Conservation (phyloP, 306 rosid genomes). For the Sechiopsis laciniata region DNA sequence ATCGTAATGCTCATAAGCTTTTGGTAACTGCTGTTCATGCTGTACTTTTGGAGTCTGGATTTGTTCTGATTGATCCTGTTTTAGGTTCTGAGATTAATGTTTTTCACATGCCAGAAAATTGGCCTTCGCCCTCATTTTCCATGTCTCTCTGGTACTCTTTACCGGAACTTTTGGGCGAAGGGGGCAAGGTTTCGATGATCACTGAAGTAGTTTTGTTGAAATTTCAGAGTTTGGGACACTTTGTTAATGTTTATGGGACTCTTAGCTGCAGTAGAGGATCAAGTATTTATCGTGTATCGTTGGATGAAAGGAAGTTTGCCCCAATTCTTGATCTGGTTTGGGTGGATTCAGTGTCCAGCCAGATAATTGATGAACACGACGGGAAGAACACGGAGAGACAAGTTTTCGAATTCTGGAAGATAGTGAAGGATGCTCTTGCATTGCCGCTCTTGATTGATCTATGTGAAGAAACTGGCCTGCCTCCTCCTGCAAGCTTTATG, state of each 20-base stretch:
- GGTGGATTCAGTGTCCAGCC: conserved; percentile 30
- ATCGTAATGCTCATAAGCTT: conserved; percentile 35
- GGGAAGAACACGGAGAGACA: conserved; percentile 26
- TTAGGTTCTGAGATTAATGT: conserved; percentile 29
- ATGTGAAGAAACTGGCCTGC: conserved; percentile 54
- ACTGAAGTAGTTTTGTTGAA: conserved; percentile 40
- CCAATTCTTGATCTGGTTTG: conserved; percentile 34
- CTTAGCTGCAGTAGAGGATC: conserved; percentile 36
- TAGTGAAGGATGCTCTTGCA: conserved; percentile 62
- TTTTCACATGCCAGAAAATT: conserved; percentile 32
- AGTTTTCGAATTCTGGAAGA: conserved; percentile 63
- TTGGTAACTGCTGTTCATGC: conserved; percentile 54
- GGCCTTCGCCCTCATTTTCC: conserved; percentile 37
- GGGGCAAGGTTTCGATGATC: conserved; percentile 5
- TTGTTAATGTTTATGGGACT: conserved; percentile 55
- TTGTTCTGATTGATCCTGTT: conserved; percentile 38
- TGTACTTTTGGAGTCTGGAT: conserved; percentile 66
- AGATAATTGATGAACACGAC: conserved; percentile 12
- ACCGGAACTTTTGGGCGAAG: conserved; percentile 43
- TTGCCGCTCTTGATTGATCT: conserved; percentile 72
- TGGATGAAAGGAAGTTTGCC: conserved; percentile 43
- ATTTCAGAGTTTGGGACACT: conserved; percentile 51
- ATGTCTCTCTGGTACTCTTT: conserved; percentile 49
- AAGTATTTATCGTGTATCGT: conserved; percentile 31
- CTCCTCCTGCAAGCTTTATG: conserved; percentile 58